Evolutionary conservation across 2,329 filamentous ascomycete species (phyloP).

Genomic region (Fusarium setosum): DNA sequence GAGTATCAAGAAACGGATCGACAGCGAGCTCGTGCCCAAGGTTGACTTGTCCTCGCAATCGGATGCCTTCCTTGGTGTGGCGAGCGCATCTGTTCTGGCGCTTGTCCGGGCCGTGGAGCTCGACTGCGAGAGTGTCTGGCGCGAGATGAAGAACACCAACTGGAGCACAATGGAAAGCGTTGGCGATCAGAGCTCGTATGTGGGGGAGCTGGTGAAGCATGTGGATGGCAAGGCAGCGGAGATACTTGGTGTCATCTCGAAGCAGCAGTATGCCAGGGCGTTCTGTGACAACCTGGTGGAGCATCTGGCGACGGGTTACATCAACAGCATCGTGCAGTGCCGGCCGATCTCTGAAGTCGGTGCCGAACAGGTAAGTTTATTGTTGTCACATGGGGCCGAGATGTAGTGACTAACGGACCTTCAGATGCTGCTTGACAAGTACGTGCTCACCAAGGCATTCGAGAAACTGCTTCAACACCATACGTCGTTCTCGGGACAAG

Average conservation of each 20-base stretch:
- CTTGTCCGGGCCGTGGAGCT: conserved; percentile 87
- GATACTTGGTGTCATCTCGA: conserved; percentile 81
- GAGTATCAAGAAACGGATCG: conserved; percentile 91
- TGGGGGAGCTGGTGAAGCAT: conserved; percentile 80
- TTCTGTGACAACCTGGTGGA: conserved; percentile 98
- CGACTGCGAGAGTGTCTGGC: conserved; percentile 87
- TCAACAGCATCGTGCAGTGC: conserved; percentile 87
- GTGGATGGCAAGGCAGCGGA: conserved; percentile 79
- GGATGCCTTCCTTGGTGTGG: conserved; percentile 95
- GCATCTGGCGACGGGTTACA: conserved; percentile 80
- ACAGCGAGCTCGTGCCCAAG: conserved; percentile 77
- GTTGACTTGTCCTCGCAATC: conserved; percentile 94
- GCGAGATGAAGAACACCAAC: conserved; percentile 96
- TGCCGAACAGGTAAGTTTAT: conserved; percentile 81
- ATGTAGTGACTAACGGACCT: conserved; percentile 35
- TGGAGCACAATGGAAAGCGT: conserved; percentile 96
- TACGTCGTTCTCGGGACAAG: conserved; percentile 57
- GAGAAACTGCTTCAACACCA: conserved; percentile 75
- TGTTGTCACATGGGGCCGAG: not conserved
- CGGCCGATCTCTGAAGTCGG: conserved; percentile 92
- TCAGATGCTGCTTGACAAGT: conserved; percentile 95
- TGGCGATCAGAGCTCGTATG: conserved; percentile 93
- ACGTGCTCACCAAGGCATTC: conserved; percentile 85
- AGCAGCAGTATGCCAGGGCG: conserved; percentile 92
- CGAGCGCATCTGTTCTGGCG: conserved; percentile 84